Evolutionary conservation across 306 rosid species (phyloP), one percentile per base, ranked within the genome.

Genomic region (Sechiopsis laciniata): DNA sequence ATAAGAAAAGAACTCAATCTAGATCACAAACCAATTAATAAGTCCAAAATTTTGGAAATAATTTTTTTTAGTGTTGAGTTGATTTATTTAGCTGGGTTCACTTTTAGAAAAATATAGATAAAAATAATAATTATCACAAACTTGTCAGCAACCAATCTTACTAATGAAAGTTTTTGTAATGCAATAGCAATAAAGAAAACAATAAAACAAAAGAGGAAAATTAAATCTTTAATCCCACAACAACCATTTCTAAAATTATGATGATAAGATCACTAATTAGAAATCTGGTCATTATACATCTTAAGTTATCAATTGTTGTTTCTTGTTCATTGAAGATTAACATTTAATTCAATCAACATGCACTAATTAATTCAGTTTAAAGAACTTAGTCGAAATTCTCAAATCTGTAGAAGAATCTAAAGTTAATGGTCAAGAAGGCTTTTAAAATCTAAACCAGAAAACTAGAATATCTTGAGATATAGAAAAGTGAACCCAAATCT

Each of bases 351-450:
- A 45, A 45, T 45, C 21, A 62, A 62, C 67, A 63, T 16, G 22
- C 69, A 63, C 69, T 63, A 8, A 63, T 63, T 63, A 63, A 63
- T 64, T 64, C 70, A n/a, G 51, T 63, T 64, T 64, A 64, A 35
- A 61, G 12, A 61, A 61, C 46, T 62, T 62, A 3, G 0, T 12
- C 55, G 55, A 45, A 20, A 66, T 19, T 19, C 72, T 45, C 29
- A 12, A 66, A 32, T 32, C 32, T 66, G 32, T 66, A 45, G 13
- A 45, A 67, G 72, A 67, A 67, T 67, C 72, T 67, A 10, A 20
- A 19, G 72, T 46, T 20, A 45, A 67, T 67, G 72, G 72, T 20
- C 19, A 64, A 12, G 55, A 10, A 45, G 35, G 55, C 17, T 67
- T 66, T 46, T 42, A 45, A 6, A 67, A 40, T 42, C 55, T 45